phyloP scores from a whole-genome alignment of 495 filamentous ascomycete species.

The Saxispiralis lemnorum region DNA sequence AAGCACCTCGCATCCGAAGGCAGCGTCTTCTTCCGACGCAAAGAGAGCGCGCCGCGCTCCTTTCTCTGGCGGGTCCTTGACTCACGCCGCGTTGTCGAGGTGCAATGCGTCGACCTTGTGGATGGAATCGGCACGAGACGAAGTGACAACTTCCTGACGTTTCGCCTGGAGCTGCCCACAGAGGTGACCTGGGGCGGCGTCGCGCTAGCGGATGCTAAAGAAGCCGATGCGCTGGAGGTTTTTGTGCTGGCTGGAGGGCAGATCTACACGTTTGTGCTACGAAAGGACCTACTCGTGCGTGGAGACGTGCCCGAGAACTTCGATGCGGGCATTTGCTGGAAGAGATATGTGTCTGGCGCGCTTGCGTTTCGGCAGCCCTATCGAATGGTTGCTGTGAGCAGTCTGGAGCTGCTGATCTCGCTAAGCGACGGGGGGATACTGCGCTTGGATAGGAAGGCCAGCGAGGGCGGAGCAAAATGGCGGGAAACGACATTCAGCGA shows the following conservation, averaged over 20 bases:
- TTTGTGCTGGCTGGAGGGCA: conserved; percentile 60
- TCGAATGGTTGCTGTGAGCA: conserved; percentile 53
- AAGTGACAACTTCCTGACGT: conserved; percentile 46
- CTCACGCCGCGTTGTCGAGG: conserved; percentile 58
- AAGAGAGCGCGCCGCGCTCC: conserved; percentile 54
- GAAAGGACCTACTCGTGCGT: conserved; percentile 6
- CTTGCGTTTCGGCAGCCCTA: conserved; percentile 67
- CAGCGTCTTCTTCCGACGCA: conserved; percentile 66
- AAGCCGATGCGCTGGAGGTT: conserved; percentile 54
- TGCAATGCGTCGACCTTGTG: conserved; percentile 66
- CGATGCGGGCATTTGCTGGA: conserved; percentile 54
- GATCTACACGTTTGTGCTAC: conserved; percentile 59
- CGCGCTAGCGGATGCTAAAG: conserved; percentile 60
- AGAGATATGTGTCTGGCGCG: conserved; percentile 47
- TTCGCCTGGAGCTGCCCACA: conserved; percentile 59
- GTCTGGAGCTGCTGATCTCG: conserved; percentile 57
- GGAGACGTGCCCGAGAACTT: conserved; percentile 45
- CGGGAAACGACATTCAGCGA: conserved; percentile 63
- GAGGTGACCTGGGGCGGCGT: conserved; percentile 56
- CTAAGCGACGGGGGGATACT: conserved; percentile 70
- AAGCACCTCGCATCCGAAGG: conserved; percentile 59
- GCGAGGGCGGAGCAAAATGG: conserved; percentile 58
- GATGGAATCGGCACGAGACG: conserved; percentile 35
- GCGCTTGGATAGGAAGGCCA: conserved; percentile 45
- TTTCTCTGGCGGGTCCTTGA: conserved; percentile 85